These are phyloP conservation scores for Papiliotrema nemorosa DNA, from an alignment of 1,284 basidiomycete genomes.

Conservation along the genomic window DNA sequence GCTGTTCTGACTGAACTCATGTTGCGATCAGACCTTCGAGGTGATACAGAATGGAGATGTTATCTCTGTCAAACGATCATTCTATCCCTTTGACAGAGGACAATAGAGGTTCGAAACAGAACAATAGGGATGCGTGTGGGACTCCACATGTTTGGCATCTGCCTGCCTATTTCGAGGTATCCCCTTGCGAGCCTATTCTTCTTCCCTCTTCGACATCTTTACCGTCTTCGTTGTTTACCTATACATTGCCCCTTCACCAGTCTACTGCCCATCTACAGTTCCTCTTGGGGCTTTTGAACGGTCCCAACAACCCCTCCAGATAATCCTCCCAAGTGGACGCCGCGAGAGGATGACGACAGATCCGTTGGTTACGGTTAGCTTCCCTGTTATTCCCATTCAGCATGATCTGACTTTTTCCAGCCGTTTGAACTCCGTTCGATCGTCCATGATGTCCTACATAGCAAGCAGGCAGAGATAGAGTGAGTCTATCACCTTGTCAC, in stretches of 20 bases:
- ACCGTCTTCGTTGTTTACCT: too few relatives aligned
- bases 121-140: background rate
- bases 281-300: too few relatives aligned
- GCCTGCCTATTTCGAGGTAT: background rate
- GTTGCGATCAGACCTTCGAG: background rate
- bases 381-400: background rate
- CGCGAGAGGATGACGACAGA: too few relatives aligned
- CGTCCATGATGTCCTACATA: slow-evolving; percentile 26
- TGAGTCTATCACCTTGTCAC: slow-evolving; percentile 3
- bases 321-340: too few relatives aligned
- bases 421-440: slow-evolving; percentile 24
- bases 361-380: background rate
- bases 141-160: too few relatives aligned
- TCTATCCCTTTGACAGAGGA: background rate
- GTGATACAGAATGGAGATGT: background rate
- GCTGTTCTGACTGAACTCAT: background rate
- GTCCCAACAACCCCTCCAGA: too few relatives aligned
- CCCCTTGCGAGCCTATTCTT: background rate
- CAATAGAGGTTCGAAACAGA: background rate
- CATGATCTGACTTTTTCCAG: slow-evolving; percentile 6
- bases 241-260: too few relatives aligned
- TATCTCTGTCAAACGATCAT: too few relatives aligned
- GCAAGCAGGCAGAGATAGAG: slow-evolving; percentile 22
- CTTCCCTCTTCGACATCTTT: too few relatives aligned
- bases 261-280: too few relatives aligned